A percentile compares a stretch with the other conserved stretches of the same genome.
Evolutionary conservation across 257 asterid species (phyloP).

Genomic region (Phtheirospermum japonicum): DNA sequence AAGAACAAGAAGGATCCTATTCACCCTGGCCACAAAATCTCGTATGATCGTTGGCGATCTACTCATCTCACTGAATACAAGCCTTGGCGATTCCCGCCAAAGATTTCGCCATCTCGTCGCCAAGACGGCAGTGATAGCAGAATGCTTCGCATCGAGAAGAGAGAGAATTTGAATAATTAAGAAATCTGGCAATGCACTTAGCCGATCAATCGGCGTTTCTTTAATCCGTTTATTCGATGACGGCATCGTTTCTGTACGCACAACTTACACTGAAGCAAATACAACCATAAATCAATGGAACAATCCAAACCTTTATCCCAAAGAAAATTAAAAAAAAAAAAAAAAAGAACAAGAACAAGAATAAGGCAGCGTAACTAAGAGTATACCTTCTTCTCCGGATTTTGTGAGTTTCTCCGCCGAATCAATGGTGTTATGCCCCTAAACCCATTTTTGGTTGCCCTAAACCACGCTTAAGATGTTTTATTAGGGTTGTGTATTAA

Average conservation of each 20-base stretch:
- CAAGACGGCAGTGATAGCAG: background rate
- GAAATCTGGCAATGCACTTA: background rate
- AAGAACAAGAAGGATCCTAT: background rate
- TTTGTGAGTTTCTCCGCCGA: no score
- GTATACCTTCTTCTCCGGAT: no score
- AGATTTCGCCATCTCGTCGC: background rate
- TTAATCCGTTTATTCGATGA: background rate
- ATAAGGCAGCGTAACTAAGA: no score
- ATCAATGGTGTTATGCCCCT: no score
- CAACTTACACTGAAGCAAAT: no score
- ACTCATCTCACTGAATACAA: background rate
- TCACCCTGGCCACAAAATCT: background rate
- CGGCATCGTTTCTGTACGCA: background rate
- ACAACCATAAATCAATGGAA: no score
- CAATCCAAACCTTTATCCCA: no score
- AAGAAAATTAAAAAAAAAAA: no score
- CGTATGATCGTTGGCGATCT: background rate
- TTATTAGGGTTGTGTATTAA: no score
- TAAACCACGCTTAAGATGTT: no score
- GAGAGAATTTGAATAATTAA: background rate
- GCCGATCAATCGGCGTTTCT: background rate
- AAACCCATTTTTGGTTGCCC: no score
- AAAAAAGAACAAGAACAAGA: no score
- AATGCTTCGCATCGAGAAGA: background rate
- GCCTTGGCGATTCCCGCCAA: background rate